Conservation (phyloP, 805 yeast genomes). For the Cephaloascus albidus region DNA sequence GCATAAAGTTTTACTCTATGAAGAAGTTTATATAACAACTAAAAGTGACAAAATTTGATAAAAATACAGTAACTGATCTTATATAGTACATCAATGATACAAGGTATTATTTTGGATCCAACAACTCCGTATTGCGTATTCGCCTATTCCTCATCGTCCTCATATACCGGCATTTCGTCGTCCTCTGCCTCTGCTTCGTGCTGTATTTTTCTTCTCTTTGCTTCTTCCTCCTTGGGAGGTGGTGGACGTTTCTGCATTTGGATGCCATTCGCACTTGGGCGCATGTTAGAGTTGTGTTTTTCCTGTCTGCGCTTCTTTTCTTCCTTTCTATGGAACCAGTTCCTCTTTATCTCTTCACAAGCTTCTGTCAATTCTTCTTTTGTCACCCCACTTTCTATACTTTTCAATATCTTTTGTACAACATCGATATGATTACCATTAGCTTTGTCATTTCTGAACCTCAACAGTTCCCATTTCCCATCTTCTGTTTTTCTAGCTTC, state of each 20-base stretch:
- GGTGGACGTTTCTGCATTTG: constrained; percentile 1
- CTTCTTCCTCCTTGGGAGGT: background rate
- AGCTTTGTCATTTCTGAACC: constrained; percentile 89
- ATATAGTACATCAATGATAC: too few species aligned
- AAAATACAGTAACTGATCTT: too few species aligned
- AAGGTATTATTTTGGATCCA: too few species aligned
- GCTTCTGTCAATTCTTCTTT: constrained; percentile 63
- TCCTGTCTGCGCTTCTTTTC: constrained; percentile 19
- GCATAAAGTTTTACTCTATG: background rate
- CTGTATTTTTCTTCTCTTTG: constrained; percentile 3
- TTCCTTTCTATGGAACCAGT: constrained; percentile 54
- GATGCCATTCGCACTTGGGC: constrained; percentile 3
- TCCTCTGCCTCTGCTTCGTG: constrained; percentile 13
- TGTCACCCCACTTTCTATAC: constrained; percentile 80
- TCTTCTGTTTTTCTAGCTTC: constrained; percentile 67
- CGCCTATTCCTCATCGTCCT: constrained; percentile 32
- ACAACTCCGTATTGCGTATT: too few species aligned
- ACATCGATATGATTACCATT: constrained; percentile 81
- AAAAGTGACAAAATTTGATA: too few species aligned
- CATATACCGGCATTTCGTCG: constrained; percentile 29
- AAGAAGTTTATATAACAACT: too few species aligned
- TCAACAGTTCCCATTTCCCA: constrained; percentile 71
- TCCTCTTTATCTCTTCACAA: constrained; percentile 43
- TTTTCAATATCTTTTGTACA: constrained; percentile 72
- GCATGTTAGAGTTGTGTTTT: constrained; percentile 4